phyloP scores from a whole-genome alignment of 345 rosid genomes.

The Citrus glauca region DNA sequence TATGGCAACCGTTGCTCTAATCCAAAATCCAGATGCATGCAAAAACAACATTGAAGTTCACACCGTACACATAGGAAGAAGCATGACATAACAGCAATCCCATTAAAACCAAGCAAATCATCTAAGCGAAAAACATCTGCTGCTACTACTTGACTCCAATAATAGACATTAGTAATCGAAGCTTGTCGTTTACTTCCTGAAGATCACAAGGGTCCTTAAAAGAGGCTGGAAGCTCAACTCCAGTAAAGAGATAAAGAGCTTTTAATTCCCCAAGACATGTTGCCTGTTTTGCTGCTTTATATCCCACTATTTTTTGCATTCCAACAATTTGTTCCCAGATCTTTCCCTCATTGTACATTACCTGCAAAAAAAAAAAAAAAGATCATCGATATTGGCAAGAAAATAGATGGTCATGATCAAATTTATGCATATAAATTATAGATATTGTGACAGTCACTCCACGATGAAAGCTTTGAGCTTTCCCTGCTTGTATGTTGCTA shows the following conservation, averaged over 20 bases:
- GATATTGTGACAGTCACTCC: too few species aligned
- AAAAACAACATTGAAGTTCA: too few species aligned
- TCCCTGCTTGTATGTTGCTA: too few species aligned
- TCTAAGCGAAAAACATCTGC: neutral
- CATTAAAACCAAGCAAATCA: neutral
- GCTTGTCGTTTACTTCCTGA: conserved; percentile 43
- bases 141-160: conserved; percentile 63
- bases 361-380: conserved; percentile 24
- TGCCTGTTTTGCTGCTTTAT: conserved; percentile 30
- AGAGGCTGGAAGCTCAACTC: conserved; percentile 55
- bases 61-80: too few species aligned
- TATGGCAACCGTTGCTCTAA: too few species aligned
- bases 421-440: too few species aligned
- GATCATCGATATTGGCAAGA: too few species aligned
- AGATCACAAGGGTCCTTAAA: conserved; percentile 41
- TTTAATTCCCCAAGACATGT: conserved; percentile 56
- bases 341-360: conserved; percentile 34
- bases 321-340: conserved; percentile 60
- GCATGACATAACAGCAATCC: too few species aligned
- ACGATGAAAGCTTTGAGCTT: too few species aligned
- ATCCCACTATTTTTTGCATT: conserved; percentile 56
- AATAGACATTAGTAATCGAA: conserved; percentile 60
- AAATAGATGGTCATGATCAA: too few species aligned
- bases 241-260: conserved; percentile 65
- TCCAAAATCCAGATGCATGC: too few species aligned